Conservation (phyloP, 352 stramenopile species). For the Elongisporangium prolatum region DNA sequence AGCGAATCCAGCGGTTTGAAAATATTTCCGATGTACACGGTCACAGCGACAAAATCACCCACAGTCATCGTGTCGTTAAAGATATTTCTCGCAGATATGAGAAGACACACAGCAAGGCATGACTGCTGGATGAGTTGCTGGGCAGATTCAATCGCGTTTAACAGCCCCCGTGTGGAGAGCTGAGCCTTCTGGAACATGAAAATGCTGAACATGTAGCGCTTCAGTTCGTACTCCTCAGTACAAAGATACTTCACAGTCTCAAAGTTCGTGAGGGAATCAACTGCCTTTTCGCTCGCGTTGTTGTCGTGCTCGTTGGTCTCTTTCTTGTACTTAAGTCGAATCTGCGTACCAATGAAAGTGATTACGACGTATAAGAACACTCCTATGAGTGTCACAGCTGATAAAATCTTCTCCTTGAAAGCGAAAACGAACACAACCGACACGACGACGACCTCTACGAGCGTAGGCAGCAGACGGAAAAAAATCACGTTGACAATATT, state of each 20-base stretch:
- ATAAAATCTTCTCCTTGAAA: conserved; percentile 91
- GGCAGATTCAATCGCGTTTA: conserved; percentile 91
- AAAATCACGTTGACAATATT: conserved; percentile 97
- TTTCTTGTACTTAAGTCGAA: conserved; percentile 88
- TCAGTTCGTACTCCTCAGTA: conserved; percentile 90
- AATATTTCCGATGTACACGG: conserved; percentile 93
- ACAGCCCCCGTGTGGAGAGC: conserved; percentile 86
- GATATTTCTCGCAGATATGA: conserved; percentile 51
- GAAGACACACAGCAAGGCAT: conserved; percentile 72
- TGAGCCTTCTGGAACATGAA: conserved; percentile 87
- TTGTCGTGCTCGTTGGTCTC: conserved; percentile 94
- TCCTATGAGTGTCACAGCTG: conserved; percentile 83
- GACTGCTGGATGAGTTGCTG: conserved; percentile 93
- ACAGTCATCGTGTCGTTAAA: conserved; percentile 63
- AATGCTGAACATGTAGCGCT: conserved; percentile 75
- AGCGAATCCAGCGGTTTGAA: conserved; percentile 97
- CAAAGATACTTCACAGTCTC: conserved; percentile 98
- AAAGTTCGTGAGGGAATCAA: conserved; percentile 97
- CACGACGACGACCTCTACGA: conserved; percentile 93
- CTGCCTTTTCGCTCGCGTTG: conserved; percentile 93
- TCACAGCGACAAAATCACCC: conserved; percentile 95
- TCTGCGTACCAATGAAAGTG: conserved; percentile 79
- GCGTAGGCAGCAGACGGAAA: conserved; percentile 92
- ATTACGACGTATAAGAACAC: conserved; percentile 92
- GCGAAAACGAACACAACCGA: conserved; percentile 85